A percentile compares a stretch with the other conserved stretches of the same genome.
These are phyloP conservation scores for Aphanomyces cochlioides DNA, from an alignment of 352 stramenopile species.

Conservation along the genomic window DNA sequence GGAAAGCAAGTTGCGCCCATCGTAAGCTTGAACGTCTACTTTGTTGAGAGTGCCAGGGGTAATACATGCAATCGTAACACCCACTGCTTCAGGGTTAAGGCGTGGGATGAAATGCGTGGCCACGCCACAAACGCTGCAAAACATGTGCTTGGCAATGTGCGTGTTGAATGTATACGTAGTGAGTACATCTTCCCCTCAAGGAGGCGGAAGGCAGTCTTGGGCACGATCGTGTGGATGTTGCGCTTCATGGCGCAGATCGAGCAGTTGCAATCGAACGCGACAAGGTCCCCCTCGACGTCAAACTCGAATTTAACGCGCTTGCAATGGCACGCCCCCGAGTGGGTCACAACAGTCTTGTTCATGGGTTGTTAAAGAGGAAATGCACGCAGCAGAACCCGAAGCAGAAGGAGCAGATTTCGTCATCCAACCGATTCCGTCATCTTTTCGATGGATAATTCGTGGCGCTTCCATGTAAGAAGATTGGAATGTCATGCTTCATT, in stretches of 20 bases:
- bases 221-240: constrained; percentile 71
- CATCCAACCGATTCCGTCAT: too few relatives aligned
- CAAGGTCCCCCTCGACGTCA: constrained; percentile 47
- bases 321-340: constrained; percentile 72
- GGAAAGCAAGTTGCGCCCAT: constrained; percentile 53
- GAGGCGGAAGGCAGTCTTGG: constrained; percentile 52
- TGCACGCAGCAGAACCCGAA: too few relatives aligned
- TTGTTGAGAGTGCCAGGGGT: constrained; percentile 45
- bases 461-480: too few relatives aligned
- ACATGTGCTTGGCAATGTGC: constrained; percentile 67
- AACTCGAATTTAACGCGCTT: constrained; percentile 64
- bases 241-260: constrained; percentile 80
- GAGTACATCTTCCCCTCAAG: constrained; percentile 46
- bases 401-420: too few relatives aligned
- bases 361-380: too few relatives aligned
- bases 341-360: constrained; percentile 29
- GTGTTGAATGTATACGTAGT: constrained; percentile 82
- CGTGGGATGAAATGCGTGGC: constrained; percentile 75
- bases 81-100: constrained; percentile 73
- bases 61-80: constrained; percentile 71
- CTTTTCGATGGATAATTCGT: too few relatives aligned
- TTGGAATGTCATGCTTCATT: too few relatives aligned
- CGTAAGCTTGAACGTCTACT: constrained; percentile 62
- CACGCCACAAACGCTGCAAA: constrained; percentile 76
- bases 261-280: constrained; percentile 79